Base-by-base conservation (phyloP, 768 basidiomycete genomes). In the Auriscalpium vulgare region DNA sequence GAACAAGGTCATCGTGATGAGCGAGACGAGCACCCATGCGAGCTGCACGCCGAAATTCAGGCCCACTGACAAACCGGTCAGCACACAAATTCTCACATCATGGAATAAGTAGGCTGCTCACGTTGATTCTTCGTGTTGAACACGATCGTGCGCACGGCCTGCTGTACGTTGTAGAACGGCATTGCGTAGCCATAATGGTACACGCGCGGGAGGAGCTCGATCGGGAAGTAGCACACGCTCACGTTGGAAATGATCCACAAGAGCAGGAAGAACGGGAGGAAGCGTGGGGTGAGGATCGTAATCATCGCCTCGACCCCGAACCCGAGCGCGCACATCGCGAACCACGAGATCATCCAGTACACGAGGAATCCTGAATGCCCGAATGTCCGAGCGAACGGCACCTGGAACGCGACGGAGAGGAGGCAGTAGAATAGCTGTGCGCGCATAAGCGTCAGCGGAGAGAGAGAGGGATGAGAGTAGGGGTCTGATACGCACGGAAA, bases 141-240 rank as follows among this genome's bases (percentile, higher is more conserved):
- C n/a, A 85, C 66, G 54, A 90, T 73, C 23, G 80, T 73, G 17
- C 88, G 75, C 4, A 81, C 76, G 1, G 84, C 79, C 40, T 72
- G 69, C 13, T 83, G 80, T 34, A 88, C 72, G 61, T 88, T 86
- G 66, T 85, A 88, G 64, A 90, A 88, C 1, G 88, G 88, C 59
- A 74, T 75, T 0, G 79, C 85, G 59, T 82, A 86, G 1, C 85
- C 88, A 57, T 88, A 88, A 49, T 74, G 76, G 68, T 76, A 87
- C 56, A 88, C 58, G 40, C 61, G 61, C 0, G 86, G 85, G 1
- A 87, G 69, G 1, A 81, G 67, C 51, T 81, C 77, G 44, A 87
- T 75, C 0, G 88, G 87, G 64, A 77, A 78, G 43, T 75, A 68
- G 17, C 72, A 72, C 19, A 84, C 80, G 2, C 83, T 77, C 37